phyloP scores from a whole-genome alignment of 768 basidiomycete species.

The Macrolepiota fuliginosa region DNA sequence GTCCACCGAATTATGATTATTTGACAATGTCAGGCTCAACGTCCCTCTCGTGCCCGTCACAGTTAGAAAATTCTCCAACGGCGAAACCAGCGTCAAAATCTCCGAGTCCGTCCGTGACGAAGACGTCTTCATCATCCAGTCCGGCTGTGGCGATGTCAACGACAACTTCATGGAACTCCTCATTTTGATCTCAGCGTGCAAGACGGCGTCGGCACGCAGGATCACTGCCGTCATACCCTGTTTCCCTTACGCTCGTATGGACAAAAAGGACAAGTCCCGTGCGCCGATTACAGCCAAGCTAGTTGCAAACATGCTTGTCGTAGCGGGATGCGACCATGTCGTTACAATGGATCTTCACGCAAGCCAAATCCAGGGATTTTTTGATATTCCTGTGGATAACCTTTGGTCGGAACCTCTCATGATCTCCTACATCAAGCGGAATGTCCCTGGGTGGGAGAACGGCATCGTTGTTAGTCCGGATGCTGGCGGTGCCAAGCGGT shows the following conservation, averaged over 20 bases:
- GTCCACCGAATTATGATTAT: constrained; percentile 40
- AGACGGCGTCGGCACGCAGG: constrained; percentile 90
- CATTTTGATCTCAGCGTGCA: constrained; percentile 97
- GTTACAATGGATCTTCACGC: constrained; percentile 99
- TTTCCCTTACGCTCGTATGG: constrained; percentile 95
- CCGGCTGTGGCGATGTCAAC: constrained; percentile 85
- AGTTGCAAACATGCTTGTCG: constrained; percentile 95
- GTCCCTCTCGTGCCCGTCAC: constrained; percentile 83
- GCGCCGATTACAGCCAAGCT: constrained; percentile 98
- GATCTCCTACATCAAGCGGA: constrained; percentile 87
- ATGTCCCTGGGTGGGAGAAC: constrained; percentile 83
- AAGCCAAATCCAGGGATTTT: constrained; percentile 98
- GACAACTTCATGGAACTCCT: constrained; percentile 99
- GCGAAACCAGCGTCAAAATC: constrained; percentile 94
- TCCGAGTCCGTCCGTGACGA: constrained; percentile 95
- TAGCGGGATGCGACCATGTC: constrained; percentile 97
- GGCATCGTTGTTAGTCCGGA: constrained; percentile 95
- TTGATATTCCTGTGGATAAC: constrained; percentile 98
- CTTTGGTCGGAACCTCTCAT: constrained; percentile 95
- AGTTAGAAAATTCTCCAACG: constrained; percentile 90
- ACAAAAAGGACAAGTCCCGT: constrained; percentile 96
- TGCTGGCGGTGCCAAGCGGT: constrained; percentile 99
- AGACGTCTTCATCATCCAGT: constrained; percentile 98
- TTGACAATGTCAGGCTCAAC: constrained; percentile 67
- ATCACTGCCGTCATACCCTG: constrained; percentile 98